These are phyloP conservation scores for Blastomyces gilchristii DNA, from an alignment of 2,329 filamentous ascomycete genomes.

Conservation along the genomic window DNA sequence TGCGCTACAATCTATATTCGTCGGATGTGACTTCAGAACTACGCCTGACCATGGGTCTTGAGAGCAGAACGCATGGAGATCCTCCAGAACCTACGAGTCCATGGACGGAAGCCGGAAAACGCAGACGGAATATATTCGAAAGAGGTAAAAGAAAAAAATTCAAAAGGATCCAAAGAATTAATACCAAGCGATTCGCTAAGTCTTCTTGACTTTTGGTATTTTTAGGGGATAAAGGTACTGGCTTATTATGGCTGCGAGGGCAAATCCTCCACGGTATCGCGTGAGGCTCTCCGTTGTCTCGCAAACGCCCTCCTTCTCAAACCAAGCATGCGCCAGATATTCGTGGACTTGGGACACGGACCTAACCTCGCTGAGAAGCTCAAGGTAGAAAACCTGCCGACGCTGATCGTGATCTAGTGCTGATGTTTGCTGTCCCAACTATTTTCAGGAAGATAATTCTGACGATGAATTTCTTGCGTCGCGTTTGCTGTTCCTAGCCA, in stretches of 20 bases:
- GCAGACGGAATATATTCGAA: constrained; percentile 78
- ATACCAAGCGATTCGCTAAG: background rate
- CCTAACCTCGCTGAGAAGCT: constrained; percentile 59
- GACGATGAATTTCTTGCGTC: constrained; percentile 81
- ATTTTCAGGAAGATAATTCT: constrained; percentile 49
- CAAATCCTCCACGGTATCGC: constrained; percentile 51
- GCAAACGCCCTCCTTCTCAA: constrained; percentile 74
- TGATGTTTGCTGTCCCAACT: background rate
- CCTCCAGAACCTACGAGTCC: constrained; percentile 60
- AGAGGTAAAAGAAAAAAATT: constrained; percentile 43
- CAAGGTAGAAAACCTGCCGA: constrained; percentile 36
- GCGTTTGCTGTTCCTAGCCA: constrained; percentile 69
- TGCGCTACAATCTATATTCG: background rate
- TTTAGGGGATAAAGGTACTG: constrained; percentile 64
- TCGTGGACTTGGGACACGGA: constrained; percentile 60
- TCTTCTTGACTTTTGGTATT: constrained; percentile 1
- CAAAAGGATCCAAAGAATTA: constrained; percentile 14
- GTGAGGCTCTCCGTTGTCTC: constrained; percentile 68
- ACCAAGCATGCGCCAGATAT: constrained; percentile 56
- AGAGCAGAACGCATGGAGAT: constrained; percentile 29
- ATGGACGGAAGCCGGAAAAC: constrained; percentile 60
- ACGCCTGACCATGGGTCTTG: background rate
- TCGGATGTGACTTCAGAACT: background rate
- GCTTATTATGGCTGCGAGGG: constrained; percentile 63
- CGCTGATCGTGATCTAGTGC: background rate